These are phyloP conservation scores for Wallemia hederae DNA, from an alignment of 1,284 basidiomycete genomes.

Conservation along the genomic window DNA sequence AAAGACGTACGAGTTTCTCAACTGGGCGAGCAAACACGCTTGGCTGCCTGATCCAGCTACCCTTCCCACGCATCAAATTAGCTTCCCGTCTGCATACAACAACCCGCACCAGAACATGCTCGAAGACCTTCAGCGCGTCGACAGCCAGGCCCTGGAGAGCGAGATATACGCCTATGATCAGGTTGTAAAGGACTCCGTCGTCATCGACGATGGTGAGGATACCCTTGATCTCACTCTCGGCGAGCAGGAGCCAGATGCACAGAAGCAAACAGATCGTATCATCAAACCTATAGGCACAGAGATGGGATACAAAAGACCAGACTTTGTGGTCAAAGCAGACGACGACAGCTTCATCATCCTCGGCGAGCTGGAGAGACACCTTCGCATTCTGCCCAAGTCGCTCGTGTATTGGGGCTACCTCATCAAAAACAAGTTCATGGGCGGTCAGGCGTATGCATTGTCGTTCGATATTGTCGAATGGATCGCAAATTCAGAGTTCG, in stretches of 20 bases:
- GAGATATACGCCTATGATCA: slow-evolving; percentile 9
- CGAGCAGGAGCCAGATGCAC: too few species aligned
- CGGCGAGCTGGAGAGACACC: slow-evolving; percentile 58
- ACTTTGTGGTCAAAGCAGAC: slow-evolving; percentile 72
- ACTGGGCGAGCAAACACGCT: slow-evolving; percentile 67
- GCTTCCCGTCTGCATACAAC: slow-evolving; percentile 6
- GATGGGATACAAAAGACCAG: slow-evolving; percentile 22
- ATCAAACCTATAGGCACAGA: too few species aligned
- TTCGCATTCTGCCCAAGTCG: slow-evolving; percentile 48
- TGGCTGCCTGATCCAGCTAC: slow-evolving; percentile 44
- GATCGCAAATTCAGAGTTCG: slow-evolving; percentile 39
- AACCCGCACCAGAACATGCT: slow-evolving; percentile 4
- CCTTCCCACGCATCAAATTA: not conserved
- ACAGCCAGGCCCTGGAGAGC: not conserved
- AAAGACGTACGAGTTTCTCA: slow-evolving; percentile 57
- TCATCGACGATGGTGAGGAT: slow-evolving; percentile 25
- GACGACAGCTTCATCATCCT: slow-evolving; percentile 85
- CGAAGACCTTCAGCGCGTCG: not conserved
- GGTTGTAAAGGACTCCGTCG: slow-evolving; percentile 15
- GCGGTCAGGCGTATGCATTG: slow-evolving; percentile 72
- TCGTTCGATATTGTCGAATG: slow-evolving; percentile 74
- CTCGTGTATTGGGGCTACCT: slow-evolving; percentile 86
- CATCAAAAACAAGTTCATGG: slow-evolving; percentile 84
- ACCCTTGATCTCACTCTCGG: slow-evolving; percentile 41
- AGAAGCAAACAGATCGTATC: too few species aligned